Evolutionary conservation across 2,329 filamentous ascomycete species (phyloP).

Genomic region (Lachnellula hyalina): DNA sequence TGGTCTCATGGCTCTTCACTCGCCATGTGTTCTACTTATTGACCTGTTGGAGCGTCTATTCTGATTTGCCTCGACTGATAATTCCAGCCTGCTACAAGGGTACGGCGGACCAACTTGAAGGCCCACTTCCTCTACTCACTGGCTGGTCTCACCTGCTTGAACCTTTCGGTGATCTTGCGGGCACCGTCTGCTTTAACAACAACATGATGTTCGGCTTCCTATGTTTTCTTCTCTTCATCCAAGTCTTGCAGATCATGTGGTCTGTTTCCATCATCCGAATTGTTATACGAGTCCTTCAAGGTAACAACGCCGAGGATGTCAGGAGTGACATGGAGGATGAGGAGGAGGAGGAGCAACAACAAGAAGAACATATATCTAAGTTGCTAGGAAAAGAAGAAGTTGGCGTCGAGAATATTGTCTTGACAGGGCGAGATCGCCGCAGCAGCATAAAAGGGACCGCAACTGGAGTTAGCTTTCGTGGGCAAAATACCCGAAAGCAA

Average conservation of each 20-base stretch:
- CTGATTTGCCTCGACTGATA: slow-evolving; percentile 57
- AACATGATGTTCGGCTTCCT: slow-evolving; percentile 73
- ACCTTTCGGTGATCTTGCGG: slow-evolving; percentile 65
- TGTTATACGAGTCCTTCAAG: slow-evolving; percentile 69
- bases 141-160: slow-evolving; percentile 57
- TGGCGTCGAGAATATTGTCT: too few species aligned
- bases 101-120: slow-evolving; percentile 44
- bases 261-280: slow-evolving; percentile 80
- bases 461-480: too few species aligned
- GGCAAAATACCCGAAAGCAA: too few species aligned
- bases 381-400: too few species aligned
- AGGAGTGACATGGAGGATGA: slow-evolving; percentile 79
- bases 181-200: slow-evolving; percentile 71
- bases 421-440: too few species aligned
- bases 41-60: slow-evolving; percentile 75
- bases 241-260: slow-evolving; percentile 76
- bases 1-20: slow-evolving; percentile 73
- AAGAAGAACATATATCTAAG: neutral
- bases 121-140: slow-evolving; percentile 43
- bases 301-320: slow-evolving; percentile 71
- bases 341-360: slow-evolving; percentile 41
- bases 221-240: slow-evolving; percentile 66
- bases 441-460: too few species aligned
- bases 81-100: slow-evolving; percentile 64
- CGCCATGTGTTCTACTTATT: slow-evolving; percentile 74